Evolutionary conservation across 23 red algal species (phyloP).

Genomic region (Chondrus crispus): DNA sequence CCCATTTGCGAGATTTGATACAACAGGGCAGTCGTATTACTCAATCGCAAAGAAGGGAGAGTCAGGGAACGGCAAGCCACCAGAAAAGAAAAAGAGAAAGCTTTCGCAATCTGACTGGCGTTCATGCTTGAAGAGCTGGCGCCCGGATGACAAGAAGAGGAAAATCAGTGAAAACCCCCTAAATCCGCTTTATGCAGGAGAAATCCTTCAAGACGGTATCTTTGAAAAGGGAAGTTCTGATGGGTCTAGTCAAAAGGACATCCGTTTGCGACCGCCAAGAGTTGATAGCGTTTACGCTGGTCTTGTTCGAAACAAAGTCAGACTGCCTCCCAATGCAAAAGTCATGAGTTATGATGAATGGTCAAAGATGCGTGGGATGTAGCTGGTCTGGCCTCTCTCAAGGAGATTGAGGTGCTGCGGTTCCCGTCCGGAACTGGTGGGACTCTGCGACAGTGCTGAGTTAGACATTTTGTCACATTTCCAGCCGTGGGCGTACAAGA

Average conservation of each 20-base stretch:
- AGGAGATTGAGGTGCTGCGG: too few relatives aligned
- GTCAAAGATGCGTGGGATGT: neutral
- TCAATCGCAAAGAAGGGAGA: slow-evolving; percentile 32
- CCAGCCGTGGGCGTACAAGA: too few relatives aligned
- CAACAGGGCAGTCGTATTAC: slow-evolving; percentile 58
- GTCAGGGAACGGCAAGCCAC: neutral
- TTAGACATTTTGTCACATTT: too few relatives aligned
- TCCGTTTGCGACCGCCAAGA: neutral
- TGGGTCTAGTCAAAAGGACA: neutral
- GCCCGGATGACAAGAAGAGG: neutral
- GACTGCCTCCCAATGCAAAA: neutral
- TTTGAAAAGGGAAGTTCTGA: too few relatives aligned
- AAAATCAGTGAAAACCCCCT: slow-evolving; percentile 32
- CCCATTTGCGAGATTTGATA: slow-evolving; percentile 52
- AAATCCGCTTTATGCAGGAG: slow-evolving; percentile 17
- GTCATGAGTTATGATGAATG: neutral
- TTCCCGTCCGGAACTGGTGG: too few relatives aligned
- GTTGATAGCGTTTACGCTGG: neutral
- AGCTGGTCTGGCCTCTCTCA: too few relatives aligned
- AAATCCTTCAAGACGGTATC: neutral
- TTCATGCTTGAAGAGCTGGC: slow-evolving; percentile 11
- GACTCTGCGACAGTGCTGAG: too few relatives aligned
- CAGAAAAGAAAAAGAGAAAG: neutral
- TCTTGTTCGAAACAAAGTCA: neutral
- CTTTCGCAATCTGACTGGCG: slow-evolving; percentile 16